Percentiles rank a stretch among this genome's conserved stretches.
phyloP scores from a whole-genome alignment of 257 asterid species.

The Perilla frutescens region DNA sequence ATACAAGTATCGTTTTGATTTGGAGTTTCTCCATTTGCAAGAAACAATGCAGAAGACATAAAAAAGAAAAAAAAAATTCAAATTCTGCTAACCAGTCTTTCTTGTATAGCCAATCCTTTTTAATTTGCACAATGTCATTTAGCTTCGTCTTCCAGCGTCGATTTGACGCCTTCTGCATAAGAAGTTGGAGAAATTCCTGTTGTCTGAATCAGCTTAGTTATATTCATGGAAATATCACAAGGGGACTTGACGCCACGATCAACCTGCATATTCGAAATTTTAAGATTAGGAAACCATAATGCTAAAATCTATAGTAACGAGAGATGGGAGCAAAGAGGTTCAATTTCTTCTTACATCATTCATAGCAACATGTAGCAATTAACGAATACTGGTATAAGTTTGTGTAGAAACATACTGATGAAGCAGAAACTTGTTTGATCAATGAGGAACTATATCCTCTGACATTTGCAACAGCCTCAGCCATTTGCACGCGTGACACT shows the following conservation, averaged over 20 bases:
- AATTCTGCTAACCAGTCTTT: too few relatives aligned
- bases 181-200: slow-evolving; percentile 63
- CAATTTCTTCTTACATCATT: not conserved
- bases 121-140: not conserved
- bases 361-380: not conserved
- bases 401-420: slow-evolving; percentile 60
- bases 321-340: not conserved
- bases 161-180: slow-evolving; percentile 68
- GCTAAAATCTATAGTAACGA: not conserved
- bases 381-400: not conserved
- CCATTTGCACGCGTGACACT: slow-evolving; percentile 95
- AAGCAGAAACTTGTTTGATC: slow-evolving; percentile 81
- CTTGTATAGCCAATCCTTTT: too few relatives aligned
- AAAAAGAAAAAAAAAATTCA: too few relatives aligned
- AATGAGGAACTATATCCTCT: slow-evolving; percentile 69
- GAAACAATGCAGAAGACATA: too few relatives aligned
- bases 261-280: slow-evolving; percentile 51
- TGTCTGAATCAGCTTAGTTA: slow-evolving; percentile 63
- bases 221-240: slow-evolving; percentile 89
- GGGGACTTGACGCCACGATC: slow-evolving; percentile 97
- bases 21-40: too few relatives aligned
- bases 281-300: slow-evolving; percentile 5
- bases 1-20: too few relatives aligned
- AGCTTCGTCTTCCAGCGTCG: slow-evolving; percentile 61
- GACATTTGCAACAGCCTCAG: slow-evolving; percentile 78